A percentile compares a stretch with the other conserved stretches of the same genome.
Evolutionary conservation across 2,329 filamentous ascomycete species (phyloP).

Genomic region (Dactylellina parvicollis): DNA sequence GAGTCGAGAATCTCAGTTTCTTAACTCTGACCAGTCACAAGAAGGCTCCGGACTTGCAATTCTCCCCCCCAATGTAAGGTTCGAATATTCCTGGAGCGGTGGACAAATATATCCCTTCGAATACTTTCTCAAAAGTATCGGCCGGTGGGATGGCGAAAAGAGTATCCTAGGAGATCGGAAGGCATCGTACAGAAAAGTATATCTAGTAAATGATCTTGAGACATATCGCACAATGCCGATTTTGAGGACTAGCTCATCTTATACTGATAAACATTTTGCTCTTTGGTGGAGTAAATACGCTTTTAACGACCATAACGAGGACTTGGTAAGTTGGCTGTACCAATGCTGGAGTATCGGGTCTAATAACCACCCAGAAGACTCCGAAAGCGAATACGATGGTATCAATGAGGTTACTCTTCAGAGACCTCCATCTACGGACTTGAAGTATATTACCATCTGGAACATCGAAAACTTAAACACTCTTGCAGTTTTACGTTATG

Average conservation of each 20-base stretch:
- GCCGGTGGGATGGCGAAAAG: background rate
- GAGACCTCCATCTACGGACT: background rate
- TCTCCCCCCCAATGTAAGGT: background rate
- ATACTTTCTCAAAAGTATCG: background rate
- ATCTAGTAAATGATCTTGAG: no score
- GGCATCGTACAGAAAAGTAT: conserved; percentile 4
- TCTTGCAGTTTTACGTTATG: background rate
- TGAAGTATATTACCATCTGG: conserved; percentile 21
- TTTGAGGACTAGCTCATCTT: conserved; percentile 3
- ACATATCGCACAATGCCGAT: background rate
- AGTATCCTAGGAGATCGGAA: no score
- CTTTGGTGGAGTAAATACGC: conserved; percentile 1
- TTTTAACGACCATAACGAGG: background rate
- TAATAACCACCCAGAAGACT: background rate
- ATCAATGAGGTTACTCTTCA: no score
- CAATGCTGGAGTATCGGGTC: conserved; percentile 16
- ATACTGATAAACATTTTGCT: conserved; percentile 4
- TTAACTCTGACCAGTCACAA: no score
- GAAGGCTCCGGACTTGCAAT: background rate
- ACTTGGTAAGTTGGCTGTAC: conserved; percentile 2
- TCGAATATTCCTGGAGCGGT: conserved; percentile 21
- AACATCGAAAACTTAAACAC: conserved; percentile 6
- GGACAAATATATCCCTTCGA: conserved; percentile 18
- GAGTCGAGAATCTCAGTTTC: no score
- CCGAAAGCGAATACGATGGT: no score